Percentiles rank a stretch among this genome's conserved stretches.
Evolutionary conservation across 371 early-diverging fungal species (phyloP).

Genomic region (Mucor sp.): DNA sequence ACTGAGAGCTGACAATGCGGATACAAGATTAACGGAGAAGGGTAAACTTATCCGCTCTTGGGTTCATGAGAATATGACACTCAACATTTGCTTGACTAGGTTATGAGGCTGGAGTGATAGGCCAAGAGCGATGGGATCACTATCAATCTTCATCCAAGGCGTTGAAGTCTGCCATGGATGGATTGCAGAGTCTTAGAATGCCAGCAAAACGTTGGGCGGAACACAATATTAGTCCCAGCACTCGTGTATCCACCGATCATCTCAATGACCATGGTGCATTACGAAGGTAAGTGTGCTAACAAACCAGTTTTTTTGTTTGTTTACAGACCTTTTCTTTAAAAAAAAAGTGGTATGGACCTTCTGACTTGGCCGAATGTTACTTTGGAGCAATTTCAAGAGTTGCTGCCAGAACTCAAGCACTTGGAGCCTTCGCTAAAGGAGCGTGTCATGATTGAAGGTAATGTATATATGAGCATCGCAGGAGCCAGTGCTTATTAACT

Average conservation of each 20-base stretch:
- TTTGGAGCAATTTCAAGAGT: constrained; percentile 44
- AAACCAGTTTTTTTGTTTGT: not conserved
- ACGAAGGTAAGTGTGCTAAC: constrained; percentile 44
- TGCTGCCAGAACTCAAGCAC: constrained; percentile 50
- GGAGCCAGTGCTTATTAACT: not conserved
- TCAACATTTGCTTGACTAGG: constrained; percentile 22
- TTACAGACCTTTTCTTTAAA: not conserved
- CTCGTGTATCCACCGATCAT: not conserved
- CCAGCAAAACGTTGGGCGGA: constrained; percentile 58
- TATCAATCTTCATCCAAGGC: constrained; percentile 36
- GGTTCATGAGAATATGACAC: not conserved
- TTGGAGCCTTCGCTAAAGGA: constrained; percentile 44
- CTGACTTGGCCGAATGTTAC: constrained; percentile 51
- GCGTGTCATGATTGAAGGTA: constrained; percentile 61
- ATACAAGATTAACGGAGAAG: constrained; percentile 71
- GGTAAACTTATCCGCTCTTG: constrained; percentile 24
- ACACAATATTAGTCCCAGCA: constrained; percentile 38
- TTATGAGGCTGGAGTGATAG: constrained; percentile 56
- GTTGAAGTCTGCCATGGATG: constrained; percentile 41
- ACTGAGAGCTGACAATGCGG: constrained; percentile 83
- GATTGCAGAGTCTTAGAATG: constrained; percentile 42
- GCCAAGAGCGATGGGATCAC: constrained; percentile 49
- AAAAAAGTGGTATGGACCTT: constrained; percentile 56
- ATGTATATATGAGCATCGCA: not conserved
- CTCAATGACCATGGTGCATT: constrained; percentile 55